Conservation (phyloP, 257 asterid species). For the Rhazya stricta region DNA sequence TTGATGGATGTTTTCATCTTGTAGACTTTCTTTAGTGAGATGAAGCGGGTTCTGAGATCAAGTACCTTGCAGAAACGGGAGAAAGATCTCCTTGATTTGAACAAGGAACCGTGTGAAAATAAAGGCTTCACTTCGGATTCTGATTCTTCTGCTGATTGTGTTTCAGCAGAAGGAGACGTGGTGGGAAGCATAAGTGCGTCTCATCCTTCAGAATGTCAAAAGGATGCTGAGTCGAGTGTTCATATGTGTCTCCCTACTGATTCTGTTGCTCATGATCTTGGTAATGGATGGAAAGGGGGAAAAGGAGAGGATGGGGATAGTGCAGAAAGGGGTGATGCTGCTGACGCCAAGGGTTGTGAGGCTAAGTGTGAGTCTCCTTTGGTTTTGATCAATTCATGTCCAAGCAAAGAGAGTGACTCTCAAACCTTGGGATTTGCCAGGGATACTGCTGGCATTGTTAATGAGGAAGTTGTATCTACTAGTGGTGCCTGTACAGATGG, state of each 20-base stretch:
- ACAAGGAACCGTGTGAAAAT: constrained; percentile 25
- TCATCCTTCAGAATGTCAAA: not conserved
- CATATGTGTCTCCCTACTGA: not conserved
- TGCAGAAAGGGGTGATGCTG: not conserved
- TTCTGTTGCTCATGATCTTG: constrained; percentile 14
- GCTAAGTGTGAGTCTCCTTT: not conserved
- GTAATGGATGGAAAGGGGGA: not conserved
- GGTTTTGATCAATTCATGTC: not conserved
- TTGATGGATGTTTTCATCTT: constrained; percentile 1
- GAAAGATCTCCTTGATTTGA: constrained; percentile 31
- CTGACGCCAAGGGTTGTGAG: constrained; percentile 1
- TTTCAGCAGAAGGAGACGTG: constrained; percentile 1
- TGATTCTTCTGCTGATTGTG: constrained; percentile 14
- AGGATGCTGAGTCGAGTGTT: not conserved
- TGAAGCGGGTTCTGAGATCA: constrained; percentile 31
- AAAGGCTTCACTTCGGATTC: constrained; percentile 14
- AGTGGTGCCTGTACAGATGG: not conserved
- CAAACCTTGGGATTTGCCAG: not conserved
- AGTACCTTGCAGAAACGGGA: constrained; percentile 5
- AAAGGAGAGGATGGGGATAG: constrained; percentile 7
- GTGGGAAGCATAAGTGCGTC: constrained; percentile 7
- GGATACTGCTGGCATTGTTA: constrained; percentile 11
- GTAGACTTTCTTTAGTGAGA: constrained; percentile 11
- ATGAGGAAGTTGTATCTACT: not conserved
- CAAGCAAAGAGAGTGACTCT: constrained; percentile 9